phyloP scores from a whole-genome alignment of 2,329 filamentous ascomycete species.

The Pseudocercospora eumusae region DNA sequence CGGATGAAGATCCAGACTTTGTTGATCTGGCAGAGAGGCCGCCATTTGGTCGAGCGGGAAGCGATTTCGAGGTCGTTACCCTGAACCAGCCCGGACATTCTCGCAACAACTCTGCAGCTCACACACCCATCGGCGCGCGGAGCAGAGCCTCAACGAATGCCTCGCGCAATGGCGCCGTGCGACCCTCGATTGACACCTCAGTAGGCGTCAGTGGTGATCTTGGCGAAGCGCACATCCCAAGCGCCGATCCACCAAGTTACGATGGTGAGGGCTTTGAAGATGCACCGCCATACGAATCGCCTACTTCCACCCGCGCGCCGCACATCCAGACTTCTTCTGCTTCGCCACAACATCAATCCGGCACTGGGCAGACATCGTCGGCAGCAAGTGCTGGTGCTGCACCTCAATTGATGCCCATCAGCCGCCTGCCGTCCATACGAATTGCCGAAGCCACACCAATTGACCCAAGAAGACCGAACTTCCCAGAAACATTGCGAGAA shows the following conservation, averaged over 20 bases:
- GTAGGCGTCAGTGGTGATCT: slow-evolving; percentile 30
- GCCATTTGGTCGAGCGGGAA: slow-evolving; percentile 38
- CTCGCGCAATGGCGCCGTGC: slow-evolving; percentile 24
- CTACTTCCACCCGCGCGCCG: slow-evolving; percentile 33
- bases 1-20: slow-evolving; percentile 40
- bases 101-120: slow-evolving; percentile 28
- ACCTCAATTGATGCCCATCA: slow-evolving; percentile 43
- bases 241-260: slow-evolving; percentile 40
- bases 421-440: slow-evolving; percentile 48
- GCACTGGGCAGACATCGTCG: slow-evolving; percentile 9
- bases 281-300: slow-evolving; percentile 53
- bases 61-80: slow-evolving; percentile 49
- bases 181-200: slow-evolving; percentile 35
- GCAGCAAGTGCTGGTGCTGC: slow-evolving; percentile 29
- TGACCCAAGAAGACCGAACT: slow-evolving; percentile 25
- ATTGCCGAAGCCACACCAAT: slow-evolving; percentile 44
- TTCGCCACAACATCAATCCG: slow-evolving; percentile 7
- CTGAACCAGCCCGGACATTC: slow-evolving; percentile 44
- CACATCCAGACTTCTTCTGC: slow-evolving; percentile 19
- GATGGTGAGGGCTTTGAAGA: slow-evolving; percentile 45
- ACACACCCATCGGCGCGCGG: slow-evolving; percentile 27
- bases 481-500: slow-evolving; percentile 21
- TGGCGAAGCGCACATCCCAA: slow-evolving; percentile 35
- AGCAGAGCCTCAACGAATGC: slow-evolving; percentile 34
- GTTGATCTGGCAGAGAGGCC: slow-evolving; percentile 33